These are phyloP conservation scores for Castanea mollissima DNA, from an alignment of 306 rosid species.

Conservation along the genomic window DNA sequence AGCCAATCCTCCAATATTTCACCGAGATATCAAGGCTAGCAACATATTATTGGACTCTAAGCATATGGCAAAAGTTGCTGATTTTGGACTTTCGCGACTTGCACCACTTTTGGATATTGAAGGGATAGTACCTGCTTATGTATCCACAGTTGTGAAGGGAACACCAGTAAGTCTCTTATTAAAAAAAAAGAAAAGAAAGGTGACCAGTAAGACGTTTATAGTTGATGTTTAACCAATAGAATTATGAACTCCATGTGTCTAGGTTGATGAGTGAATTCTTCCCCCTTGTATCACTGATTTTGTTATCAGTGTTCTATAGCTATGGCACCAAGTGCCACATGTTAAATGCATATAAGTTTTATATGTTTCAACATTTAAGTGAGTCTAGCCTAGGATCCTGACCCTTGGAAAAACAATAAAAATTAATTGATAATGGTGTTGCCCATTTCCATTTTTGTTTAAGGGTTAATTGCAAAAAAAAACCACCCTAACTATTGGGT, in stretches of 20 bases:
- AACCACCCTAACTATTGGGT: no score
- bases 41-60: conserved; percentile 79
- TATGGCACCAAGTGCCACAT: no score
- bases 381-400: no score
- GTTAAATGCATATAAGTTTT: no score
- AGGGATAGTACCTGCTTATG: conserved; percentile 55
- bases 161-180: conserved; percentile 38
- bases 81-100: conserved; percentile 89
- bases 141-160: conserved; percentile 90
- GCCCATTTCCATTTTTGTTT: background rate
- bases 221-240: background rate
- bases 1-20: conserved; percentile 94
- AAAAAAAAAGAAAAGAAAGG: no score
- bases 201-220: conserved; percentile 49
- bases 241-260: background rate
- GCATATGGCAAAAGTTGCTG: conserved; percentile 74
- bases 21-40: conserved; percentile 85
- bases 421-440: no score
- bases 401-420: no score
- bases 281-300: no score
- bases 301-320: no score
- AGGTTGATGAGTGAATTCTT: no score
- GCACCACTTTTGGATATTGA: conserved; percentile 63
- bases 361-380: no score
- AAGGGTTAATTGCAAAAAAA: no score